These are phyloP conservation scores for Xylariaceae sp. DNA, from an alignment of 2,329 filamentous ascomycete genomes.

Conservation along the genomic window DNA sequence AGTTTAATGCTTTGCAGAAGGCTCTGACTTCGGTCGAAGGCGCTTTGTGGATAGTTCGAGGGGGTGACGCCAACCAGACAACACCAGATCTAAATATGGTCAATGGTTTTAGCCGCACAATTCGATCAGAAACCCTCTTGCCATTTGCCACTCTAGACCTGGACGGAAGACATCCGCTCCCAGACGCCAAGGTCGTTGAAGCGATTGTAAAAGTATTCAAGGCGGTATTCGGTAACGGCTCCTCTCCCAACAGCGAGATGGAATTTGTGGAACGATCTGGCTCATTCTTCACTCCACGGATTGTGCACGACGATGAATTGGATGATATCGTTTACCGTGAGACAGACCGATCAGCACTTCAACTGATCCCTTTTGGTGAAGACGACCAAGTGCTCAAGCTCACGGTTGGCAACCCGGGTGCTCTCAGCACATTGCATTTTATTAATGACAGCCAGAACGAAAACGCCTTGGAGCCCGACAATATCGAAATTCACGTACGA, in stretches of 20 bases:
- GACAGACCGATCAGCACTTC: conserved; percentile 37
- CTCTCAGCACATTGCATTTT: conserved; percentile 33
- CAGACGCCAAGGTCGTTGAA: conserved; percentile 20
- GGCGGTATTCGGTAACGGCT: conserved; percentile 34
- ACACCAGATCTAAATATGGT: conserved; percentile 35
- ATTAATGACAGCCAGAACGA: conserved; percentile 25
- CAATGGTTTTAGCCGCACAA: conserved; percentile 33
- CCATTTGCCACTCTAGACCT: conserved; percentile 35
- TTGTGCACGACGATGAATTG: conserved; percentile 39
- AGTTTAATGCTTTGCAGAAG: conserved; percentile 37
- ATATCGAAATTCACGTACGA: conserved; percentile 33
- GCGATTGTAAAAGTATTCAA: conserved; percentile 35
- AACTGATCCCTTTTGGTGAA: conserved; percentile 39
- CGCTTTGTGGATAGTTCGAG: conserved; percentile 37
- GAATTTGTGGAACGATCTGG: conserved; percentile 42
- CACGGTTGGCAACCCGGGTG: conserved; percentile 26
- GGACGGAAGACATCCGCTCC: conserved; percentile 27
- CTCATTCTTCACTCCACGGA: conserved; percentile 38
- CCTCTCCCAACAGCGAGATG: conserved; percentile 36
- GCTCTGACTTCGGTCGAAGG: conserved; percentile 31
- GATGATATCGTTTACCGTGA: conserved; percentile 43
- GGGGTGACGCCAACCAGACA: conserved; percentile 34
- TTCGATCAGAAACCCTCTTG: conserved; percentile 34
- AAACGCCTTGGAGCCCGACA: conserved; percentile 33
- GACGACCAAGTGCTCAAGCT: conserved; percentile 27